Conservation (phyloP, 257 asterid species). For the Forsythia suspensa region DNA sequence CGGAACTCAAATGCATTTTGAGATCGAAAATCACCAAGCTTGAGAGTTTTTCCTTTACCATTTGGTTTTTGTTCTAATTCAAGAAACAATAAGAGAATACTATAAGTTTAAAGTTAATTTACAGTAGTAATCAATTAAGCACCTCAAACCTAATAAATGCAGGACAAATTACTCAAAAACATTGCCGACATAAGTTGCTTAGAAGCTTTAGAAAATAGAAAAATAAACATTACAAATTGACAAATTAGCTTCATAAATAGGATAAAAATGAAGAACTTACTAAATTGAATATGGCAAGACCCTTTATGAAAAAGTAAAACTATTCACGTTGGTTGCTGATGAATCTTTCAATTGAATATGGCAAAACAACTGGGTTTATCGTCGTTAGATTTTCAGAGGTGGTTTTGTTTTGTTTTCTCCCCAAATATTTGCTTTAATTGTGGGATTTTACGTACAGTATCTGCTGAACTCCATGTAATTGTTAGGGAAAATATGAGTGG, state of each 20-base stretch:
- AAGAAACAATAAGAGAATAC: background rate
- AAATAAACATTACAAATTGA: background rate
- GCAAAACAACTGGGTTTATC: background rate
- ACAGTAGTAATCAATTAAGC: background rate
- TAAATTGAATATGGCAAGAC: background rate
- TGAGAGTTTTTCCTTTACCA: background rate
- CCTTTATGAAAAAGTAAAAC: background rate
- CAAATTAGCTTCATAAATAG: background rate
- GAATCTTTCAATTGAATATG: background rate
- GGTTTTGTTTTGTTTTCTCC: background rate
- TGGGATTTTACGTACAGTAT: background rate
- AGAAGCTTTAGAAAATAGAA: background rate
- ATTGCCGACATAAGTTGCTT: background rate
- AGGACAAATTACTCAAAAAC: background rate
- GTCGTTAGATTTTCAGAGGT: background rate
- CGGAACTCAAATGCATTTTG: background rate
- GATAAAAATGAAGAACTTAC: background rate
- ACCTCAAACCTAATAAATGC: background rate
- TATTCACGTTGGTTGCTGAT: background rate
- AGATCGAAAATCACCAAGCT: background rate
- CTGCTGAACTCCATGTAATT: background rate
- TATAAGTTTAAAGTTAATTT: background rate
- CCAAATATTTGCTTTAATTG: background rate
- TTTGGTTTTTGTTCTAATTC: background rate
- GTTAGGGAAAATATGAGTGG: too few species aligned